A percentile compares a stretch with the other conserved stretches of the same genome.
Conservation (phyloP, 1,284 basidiomycete genomes). For the Cutaneotrichosporon arboriforme region DNA sequence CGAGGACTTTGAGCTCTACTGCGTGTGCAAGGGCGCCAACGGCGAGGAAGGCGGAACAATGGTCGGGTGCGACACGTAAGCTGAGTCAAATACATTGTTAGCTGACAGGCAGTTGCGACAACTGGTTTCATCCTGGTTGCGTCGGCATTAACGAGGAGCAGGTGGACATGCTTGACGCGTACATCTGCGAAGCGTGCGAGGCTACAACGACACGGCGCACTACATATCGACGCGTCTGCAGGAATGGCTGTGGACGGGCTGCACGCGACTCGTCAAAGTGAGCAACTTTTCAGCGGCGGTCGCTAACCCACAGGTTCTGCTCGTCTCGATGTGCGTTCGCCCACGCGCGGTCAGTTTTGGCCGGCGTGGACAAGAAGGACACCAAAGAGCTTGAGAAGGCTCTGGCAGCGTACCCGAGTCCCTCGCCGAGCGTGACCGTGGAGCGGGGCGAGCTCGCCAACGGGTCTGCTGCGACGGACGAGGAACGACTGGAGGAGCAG, state of each 20-base stretch:
- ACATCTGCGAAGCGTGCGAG: conserved; percentile 42
- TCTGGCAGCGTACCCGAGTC: conserved; percentile 25
- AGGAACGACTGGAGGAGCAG: neutral
- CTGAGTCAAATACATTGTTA: conserved; percentile 2
- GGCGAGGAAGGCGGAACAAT: conserved; percentile 40
- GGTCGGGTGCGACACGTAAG: conserved; percentile 41
- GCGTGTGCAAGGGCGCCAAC: conserved; percentile 38
- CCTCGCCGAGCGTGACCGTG: conserved; percentile 18
- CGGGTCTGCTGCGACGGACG: neutral
- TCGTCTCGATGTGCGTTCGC: conserved; percentile 35
- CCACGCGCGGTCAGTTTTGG: conserved; percentile 26
- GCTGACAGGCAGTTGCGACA: conserved; percentile 32
- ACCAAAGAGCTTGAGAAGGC: conserved; percentile 15
- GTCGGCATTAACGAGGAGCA: conserved; percentile 33
- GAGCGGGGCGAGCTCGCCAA: conserved; percentile 1
- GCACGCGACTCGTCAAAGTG: conserved; percentile 35
- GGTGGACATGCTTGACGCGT: conserved; percentile 38
- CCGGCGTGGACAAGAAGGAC: conserved; percentile 27
- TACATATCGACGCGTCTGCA: conserved; percentile 34
- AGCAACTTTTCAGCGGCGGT: neutral
- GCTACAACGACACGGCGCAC: conserved; percentile 32
- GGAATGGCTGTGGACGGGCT: conserved; percentile 34
- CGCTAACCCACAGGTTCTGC: conserved; percentile 33
- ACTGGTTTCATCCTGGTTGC: conserved; percentile 45
- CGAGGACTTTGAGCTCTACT: conserved; percentile 29